Evolutionary conservation across 805 yeast genomes (phyloP).

Genomic region (Monosporozyma aquatica): DNA sequence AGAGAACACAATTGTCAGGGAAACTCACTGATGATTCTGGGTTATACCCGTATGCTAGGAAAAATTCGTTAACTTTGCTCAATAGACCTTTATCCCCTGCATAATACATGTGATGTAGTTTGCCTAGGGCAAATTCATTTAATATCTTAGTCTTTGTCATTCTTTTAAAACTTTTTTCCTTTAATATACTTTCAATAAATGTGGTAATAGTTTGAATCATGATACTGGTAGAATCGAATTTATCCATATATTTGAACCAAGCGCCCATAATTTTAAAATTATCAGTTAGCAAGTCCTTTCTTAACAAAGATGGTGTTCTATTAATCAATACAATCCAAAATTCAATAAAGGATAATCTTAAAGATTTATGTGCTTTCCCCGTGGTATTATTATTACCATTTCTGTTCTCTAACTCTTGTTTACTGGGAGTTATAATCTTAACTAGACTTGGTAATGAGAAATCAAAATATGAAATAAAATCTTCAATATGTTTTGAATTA

Average conservation of each 20-base stretch:
- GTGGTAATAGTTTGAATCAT: slow-evolving; percentile 37
- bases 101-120: slow-evolving; percentile 45
- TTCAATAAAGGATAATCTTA: slow-evolving; percentile 50
- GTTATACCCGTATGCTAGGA: slow-evolving; percentile 43
- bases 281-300: slow-evolving; percentile 55
- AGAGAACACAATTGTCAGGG: slow-evolving; percentile 46
- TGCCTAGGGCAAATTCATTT: slow-evolving; percentile 64
- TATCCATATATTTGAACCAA: slow-evolving; percentile 56
- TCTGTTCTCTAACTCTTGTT: slow-evolving; percentile 35
- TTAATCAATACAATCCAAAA: slow-evolving; percentile 52
- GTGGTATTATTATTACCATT: slow-evolving; percentile 27
- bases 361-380: slow-evolving; percentile 30
- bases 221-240: slow-evolving; percentile 42
- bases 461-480: slow-evolving; percentile 60
- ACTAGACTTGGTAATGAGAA: slow-evolving; percentile 52
- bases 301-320: slow-evolving; percentile 41
- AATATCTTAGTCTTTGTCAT: slow-evolving; percentile 65
- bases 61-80: slow-evolving; percentile 36
- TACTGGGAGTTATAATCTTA: slow-evolving; percentile 48
- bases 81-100: slow-evolving; percentile 32
- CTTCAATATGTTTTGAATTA: slow-evolving; percentile 43
- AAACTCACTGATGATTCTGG: slow-evolving; percentile 38
- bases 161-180: slow-evolving; percentile 54
- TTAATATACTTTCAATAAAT: slow-evolving; percentile 42
- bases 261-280: slow-evolving; percentile 51